phyloP scores from a whole-genome alignment of 2,329 filamentous ascomycete genomes.

The Alternaria sp. region DNA sequence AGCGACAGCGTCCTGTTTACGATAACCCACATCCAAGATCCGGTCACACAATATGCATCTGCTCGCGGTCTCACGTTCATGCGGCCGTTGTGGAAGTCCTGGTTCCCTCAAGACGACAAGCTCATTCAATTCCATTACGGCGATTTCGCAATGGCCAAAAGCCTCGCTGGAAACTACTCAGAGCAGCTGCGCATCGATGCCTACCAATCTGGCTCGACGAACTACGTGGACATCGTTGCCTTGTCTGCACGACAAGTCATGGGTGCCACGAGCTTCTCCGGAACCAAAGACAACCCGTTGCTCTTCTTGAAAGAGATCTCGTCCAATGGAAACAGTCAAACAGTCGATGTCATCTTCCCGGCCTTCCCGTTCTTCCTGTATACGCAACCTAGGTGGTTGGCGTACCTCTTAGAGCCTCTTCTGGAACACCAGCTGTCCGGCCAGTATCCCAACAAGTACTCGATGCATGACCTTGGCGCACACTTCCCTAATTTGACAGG shows the following conservation, averaged over 20 bases:
- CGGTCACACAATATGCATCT: conserved; percentile 79
- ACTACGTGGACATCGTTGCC: conserved; percentile 78
- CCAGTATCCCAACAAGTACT: conserved; percentile 83
- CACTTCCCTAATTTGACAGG: conserved; percentile 81
- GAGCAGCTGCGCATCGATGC: conserved; percentile 73
- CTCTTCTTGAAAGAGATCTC: conserved; percentile 87
- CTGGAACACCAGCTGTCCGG: conserved; percentile 83
- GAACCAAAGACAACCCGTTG: conserved; percentile 73
- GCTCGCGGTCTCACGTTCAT: conserved; percentile 77
- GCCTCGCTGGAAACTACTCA: conserved; percentile 76
- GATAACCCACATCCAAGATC: conserved; percentile 77
- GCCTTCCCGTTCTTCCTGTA: conserved; percentile 87
- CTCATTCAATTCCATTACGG: conserved; percentile 77
- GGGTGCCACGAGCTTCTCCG: conserved; percentile 77
- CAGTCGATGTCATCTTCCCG: conserved; percentile 86
- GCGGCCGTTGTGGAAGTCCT: conserved; percentile 80
- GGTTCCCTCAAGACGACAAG: conserved; percentile 68
- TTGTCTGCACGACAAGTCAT: conserved; percentile 81
- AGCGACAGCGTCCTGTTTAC: conserved; percentile 70
- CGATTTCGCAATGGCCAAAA: conserved; percentile 70
- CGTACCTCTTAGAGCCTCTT: conserved; percentile 78
- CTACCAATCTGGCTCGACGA: conserved; percentile 73
- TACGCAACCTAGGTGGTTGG: conserved; percentile 80
- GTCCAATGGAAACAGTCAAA: conserved; percentile 84
- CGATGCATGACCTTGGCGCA: conserved; percentile 76